These are phyloP conservation scores for Cicer chorassanicum DNA, from an alignment of 306 rosid genomes.

Conservation along the genomic window DNA sequence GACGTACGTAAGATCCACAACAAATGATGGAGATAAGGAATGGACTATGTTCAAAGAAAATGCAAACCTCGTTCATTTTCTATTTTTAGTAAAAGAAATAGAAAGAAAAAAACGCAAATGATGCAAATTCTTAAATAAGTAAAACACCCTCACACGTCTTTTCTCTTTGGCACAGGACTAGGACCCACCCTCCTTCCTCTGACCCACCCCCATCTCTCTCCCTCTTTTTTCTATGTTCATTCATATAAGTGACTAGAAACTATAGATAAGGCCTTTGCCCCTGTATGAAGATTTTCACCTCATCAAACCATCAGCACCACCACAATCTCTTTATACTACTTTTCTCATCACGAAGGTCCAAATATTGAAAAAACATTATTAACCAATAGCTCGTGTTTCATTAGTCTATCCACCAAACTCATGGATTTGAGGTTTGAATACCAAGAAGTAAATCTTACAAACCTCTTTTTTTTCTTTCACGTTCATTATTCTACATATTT, in stretches of 20 bases:
- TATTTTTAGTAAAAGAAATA: background rate
- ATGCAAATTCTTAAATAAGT: slow-evolving; percentile 24
- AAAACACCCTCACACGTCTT: background rate
- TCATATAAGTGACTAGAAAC: background rate
- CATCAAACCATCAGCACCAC: slow-evolving; percentile 14
- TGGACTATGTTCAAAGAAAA: slow-evolving; percentile 18
- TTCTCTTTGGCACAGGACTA: background rate
- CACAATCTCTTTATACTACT: background rate
- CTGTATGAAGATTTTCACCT: background rate
- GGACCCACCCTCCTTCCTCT: slow-evolving; percentile 10
- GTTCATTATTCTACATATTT: background rate
- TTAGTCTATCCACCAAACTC: background rate
- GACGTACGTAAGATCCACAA: background rate
- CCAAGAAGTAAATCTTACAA: slow-evolving; percentile 51
- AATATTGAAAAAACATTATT: background rate
- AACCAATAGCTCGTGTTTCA: background rate
- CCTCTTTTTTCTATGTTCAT: background rate
- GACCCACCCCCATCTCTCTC: background rate
- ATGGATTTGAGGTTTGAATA: slow-evolving; percentile 54
- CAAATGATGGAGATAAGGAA: slow-evolving; percentile 19
- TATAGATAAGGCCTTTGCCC: background rate
- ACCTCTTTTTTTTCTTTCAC: background rate
- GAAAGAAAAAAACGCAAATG: background rate
- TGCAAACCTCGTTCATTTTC: background rate
- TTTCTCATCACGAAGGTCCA: background rate